Evolutionary conservation across 768 basidiomycete species (phyloP).

Genomic region (Lentinula sp.): DNA sequence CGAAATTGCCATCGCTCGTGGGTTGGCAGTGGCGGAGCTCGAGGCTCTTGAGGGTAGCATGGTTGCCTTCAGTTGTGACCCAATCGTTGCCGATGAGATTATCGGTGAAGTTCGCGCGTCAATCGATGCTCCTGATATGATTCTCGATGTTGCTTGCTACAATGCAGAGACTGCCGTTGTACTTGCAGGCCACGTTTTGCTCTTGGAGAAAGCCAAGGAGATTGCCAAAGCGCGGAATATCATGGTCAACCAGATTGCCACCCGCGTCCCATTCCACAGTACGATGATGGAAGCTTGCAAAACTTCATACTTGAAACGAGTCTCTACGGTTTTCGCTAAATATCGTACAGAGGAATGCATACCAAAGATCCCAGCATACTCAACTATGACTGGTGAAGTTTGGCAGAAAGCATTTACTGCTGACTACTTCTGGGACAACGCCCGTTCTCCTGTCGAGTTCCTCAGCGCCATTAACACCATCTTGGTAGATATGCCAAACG

Average conservation of each 20-base stretch:
- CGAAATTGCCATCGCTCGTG: slow-evolving; percentile 36
- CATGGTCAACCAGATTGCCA: slow-evolving; percentile 18
- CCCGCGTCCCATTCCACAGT: slow-evolving; percentile 21
- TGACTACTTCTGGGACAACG: slow-evolving; percentile 24
- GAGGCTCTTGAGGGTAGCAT: slow-evolving; percentile 7
- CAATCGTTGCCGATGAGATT: slow-evolving; percentile 12
- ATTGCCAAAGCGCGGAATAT: slow-evolving; percentile 14
- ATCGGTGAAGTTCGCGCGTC: slow-evolving; percentile 1
- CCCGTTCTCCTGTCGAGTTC: slow-evolving; percentile 20
- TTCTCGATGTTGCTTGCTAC: slow-evolving; percentile 23
- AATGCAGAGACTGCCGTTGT: slow-evolving; percentile 22
- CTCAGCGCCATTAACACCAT: slow-evolving; percentile 15
- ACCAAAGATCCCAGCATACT: slow-evolving; percentile 15
- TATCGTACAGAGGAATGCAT: background rate
- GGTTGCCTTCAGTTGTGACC: slow-evolving; percentile 11
- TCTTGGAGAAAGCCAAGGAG: slow-evolving; percentile 15
- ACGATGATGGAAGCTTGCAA: slow-evolving; percentile 20
- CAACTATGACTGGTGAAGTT: slow-evolving; percentile 17
- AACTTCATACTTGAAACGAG: background rate
- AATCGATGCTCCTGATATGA: background rate
- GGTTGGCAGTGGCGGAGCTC: slow-evolving; percentile 15
- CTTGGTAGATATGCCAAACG: slow-evolving; percentile 7
- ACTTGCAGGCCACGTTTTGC: slow-evolving; percentile 16
- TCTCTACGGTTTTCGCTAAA: background rate
- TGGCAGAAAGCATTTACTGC: slow-evolving; percentile 11